phyloP scores from a whole-genome alignment of 441 rosid genomes.

The Gossypium davidsonii region DNA sequence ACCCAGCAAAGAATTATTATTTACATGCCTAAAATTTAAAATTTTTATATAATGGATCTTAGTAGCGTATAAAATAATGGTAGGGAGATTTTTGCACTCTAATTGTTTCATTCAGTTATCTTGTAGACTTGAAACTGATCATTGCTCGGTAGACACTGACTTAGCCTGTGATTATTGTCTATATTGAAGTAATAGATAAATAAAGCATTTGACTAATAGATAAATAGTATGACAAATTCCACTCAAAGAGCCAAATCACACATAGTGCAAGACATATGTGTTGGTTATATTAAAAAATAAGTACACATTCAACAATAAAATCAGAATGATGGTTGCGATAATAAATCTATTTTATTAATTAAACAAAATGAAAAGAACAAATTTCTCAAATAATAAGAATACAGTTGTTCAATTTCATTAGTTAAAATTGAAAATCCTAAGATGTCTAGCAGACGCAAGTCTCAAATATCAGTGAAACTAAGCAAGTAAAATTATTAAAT shows the following conservation, averaged over 20 bases:
- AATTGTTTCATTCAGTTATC: background rate
- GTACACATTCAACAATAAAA: background rate
- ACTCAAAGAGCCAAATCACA: background rate
- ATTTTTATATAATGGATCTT: background rate
- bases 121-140: conserved; percentile 2
- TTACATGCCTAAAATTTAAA: too few relatives aligned
- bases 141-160: background rate
- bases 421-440: background rate
- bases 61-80: background rate
- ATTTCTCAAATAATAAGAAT: background rate
- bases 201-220: background rate
- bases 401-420: background rate
- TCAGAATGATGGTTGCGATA: background rate
- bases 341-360: background rate
- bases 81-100: background rate
- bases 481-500: background rate
- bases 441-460: background rate
- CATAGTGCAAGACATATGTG: background rate
- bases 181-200: background rate
- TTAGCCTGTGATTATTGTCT: background rate
- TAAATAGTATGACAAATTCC: background rate
- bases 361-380: background rate
- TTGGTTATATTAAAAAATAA: background rate
- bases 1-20: too few relatives aligned
- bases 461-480: background rate